Base-by-base conservation (phyloP, 2,329 filamentous ascomycete genomes). In the Catunica adiposa region DNA sequence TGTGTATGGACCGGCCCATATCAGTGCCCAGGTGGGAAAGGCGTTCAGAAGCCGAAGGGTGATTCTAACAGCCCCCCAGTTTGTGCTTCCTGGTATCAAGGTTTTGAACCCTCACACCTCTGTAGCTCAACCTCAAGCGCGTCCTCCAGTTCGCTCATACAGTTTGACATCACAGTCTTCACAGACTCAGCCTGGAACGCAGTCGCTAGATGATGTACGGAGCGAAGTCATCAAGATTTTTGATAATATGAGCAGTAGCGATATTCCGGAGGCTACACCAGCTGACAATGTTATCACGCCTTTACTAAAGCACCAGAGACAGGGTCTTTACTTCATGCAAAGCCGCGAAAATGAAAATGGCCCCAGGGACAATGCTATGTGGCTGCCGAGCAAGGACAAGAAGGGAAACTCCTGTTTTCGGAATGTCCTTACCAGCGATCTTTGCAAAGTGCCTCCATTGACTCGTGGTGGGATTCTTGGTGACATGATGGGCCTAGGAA, bases 401-500 rank as follows among this genome's bases (percentile, higher is more conserved):
- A 71, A 53, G 69, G 84, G 1, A 71, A 77, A 59, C 78, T 71
- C 54, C 68, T 76, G 15, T 26, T 54, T 52, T 17, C 48, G 48
- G 62, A 92, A 98, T 62, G 80, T 96, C 57, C 89, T 98, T 62
- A 96, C 87, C 9, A 84, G 84, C 1, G 75, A 83, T 47, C 74
- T 78, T 29, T 73, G 80, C 60, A 69, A 69, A 20, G 68, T 75
- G 47, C 74, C 77, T 55, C 72, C 77, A 1, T 79, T 88, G 61
- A 80, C 82, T 1, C 72, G 81, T 8, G 86, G 86, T 26, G 86
- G 86, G 2, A 81, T 90, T 37, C 70, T 90, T 20, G 86, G 85
- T 14, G 86, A 90, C 65, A 87, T 89, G 80, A 92, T 92, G 86
- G 86, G 86, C 25, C 71, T 90, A n/a, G 86, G 86, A 7, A 92